Conservation (phyloP, 331 rosid species). For the Acacia pycnantha region DNA sequence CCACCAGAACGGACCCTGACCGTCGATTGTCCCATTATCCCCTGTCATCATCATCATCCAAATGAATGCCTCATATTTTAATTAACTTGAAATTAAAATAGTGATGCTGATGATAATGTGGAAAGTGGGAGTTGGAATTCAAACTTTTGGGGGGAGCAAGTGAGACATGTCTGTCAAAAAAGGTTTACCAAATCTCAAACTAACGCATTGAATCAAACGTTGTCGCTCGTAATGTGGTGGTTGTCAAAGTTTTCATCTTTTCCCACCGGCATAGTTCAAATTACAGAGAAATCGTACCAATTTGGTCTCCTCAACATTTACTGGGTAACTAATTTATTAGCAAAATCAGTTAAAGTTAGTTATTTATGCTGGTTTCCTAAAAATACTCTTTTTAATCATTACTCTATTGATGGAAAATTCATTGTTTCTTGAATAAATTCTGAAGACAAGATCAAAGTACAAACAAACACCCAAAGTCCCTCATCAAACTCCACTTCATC, state of each 20-base stretch:
- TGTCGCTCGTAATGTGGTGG: neutral
- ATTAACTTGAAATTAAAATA: neutral
- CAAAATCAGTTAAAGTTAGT: neutral
- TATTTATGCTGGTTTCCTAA: too few species aligned
- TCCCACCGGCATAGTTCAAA: neutral
- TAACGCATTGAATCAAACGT: constrained; percentile 26
- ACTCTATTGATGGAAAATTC: too few species aligned
- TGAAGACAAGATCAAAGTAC: too few species aligned
- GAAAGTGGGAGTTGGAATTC: constrained; percentile 10
- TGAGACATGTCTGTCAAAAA: constrained; percentile 38
- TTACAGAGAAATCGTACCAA: neutral
- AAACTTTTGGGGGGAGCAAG: constrained; percentile 5
- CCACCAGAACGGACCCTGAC: constrained; percentile 88
- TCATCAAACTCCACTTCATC: too few species aligned
- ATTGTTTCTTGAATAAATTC: too few species aligned
- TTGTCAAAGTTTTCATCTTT: neutral
- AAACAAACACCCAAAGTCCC: too few species aligned
- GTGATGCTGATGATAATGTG: neutral
- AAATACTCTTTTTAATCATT: too few species aligned
- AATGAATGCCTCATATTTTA: neutral
- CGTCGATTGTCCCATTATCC: constrained; percentile 77
- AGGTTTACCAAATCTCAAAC: constrained; percentile 34
- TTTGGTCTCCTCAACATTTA: neutral
- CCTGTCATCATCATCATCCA: constrained; percentile 37
- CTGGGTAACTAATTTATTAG: neutral